Base-by-base conservation (phyloP, 768 basidiomycete genomes). In the Lentinula aciculospora region DNA sequence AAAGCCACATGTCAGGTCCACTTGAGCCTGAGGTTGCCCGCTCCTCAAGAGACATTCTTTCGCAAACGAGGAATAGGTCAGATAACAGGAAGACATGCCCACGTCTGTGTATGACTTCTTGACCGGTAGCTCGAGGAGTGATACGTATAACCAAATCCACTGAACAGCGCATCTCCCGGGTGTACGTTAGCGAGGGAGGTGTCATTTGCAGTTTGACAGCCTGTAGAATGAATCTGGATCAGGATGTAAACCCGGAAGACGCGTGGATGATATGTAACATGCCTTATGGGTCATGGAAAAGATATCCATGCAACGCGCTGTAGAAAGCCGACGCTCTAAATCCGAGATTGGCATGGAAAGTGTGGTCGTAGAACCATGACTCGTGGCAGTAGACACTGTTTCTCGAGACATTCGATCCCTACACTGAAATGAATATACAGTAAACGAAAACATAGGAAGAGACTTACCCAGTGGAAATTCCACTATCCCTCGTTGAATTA, bases 231-330 rank as follows among this genome's bases (percentile, higher is more conserved):
- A 10, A 63, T 36, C n/a, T n/a, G n/a, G n/a, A 27, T 37, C n/a
- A 44, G 29, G 50, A 49, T 29, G 31, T 5, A 40, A 61, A 34
- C n/a, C n/a, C n/a, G n/a, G n/a, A n/a, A n/a, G n/a, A n/a, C n/a
- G 55, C 58, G 44, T 31, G 21, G n/a, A 57, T 36, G 57, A 45
- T 8, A 61, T n/a, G n/a, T n/a, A 17, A 59, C 71, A 60, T 61
- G 93, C 96, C 83, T 93, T 94, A 1, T 89, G 89, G 61, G 83
- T 81, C 94, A 99, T 96, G 1, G 92, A 92, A 69, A 99, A 99
- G 45, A 99, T 86, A 69, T 99, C 97, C 28, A 98, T 73, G 7
- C 92, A 92, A 19, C 81, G 77, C 29, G 88, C 82, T 1, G 92
- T 87, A 28, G 85, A 80, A 32, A 99, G 77, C 27, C 92, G 78